Conservation (phyloP, 768 basidiomycete genomes). For the Cystofilobasidium capitatum region DNA sequence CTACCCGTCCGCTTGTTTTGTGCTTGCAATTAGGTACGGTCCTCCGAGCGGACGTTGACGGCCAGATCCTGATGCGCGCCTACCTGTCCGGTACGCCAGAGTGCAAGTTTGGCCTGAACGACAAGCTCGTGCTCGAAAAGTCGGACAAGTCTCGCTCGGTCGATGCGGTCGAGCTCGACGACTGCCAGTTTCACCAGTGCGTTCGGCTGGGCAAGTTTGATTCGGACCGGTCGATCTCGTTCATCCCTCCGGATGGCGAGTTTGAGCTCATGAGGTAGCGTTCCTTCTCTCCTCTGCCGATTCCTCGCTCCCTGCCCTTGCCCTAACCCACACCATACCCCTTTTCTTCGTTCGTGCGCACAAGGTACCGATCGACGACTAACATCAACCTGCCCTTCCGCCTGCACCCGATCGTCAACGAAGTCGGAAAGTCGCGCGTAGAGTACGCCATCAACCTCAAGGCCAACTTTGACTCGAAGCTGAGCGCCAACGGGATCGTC, state of each 20-base stretch:
- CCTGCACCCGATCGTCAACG: constrained; percentile 80
- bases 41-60: constrained; percentile 95
- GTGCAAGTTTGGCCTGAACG: constrained; percentile 84
- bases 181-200: constrained; percentile 99
- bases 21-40: constrained; percentile 55
- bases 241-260: constrained; percentile 97
- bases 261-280: constrained; percentile 93
- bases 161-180: constrained; percentile 88
- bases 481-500: constrained; percentile 85
- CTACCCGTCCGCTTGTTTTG: background rate
- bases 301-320: background rate
- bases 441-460: constrained; percentile 81
- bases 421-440: constrained; percentile 83
- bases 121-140: constrained; percentile 98
- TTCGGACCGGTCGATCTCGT: constrained; percentile 96
- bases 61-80: constrained; percentile 77
- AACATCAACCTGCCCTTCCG: constrained; percentile 91
- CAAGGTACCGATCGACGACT: constrained; percentile 92
- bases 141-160: constrained; percentile 39
- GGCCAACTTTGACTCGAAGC: constrained; percentile 80
- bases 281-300: background rate
- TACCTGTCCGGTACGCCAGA: constrained; percentile 99
- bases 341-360: background rate
- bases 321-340: background rate
- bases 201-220: constrained; percentile 94